Evolutionary conservation across 257 asterid species (phyloP).

Genomic region (Solanum commersonii): DNA sequence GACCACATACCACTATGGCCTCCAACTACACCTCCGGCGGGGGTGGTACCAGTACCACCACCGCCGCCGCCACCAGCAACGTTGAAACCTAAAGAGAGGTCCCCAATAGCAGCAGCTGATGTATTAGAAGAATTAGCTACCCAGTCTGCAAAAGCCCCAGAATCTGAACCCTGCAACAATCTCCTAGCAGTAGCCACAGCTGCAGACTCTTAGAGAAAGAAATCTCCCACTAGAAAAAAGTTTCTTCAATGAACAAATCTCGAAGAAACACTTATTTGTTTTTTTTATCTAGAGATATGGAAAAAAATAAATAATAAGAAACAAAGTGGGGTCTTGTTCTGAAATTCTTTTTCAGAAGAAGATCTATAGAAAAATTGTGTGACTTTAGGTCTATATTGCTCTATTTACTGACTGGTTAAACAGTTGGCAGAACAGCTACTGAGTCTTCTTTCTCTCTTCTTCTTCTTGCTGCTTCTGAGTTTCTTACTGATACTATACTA

Average conservation of each 20-base stretch:
- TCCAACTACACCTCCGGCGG: slow-evolving; percentile 6
- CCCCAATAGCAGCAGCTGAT: slow-evolving; percentile 20
- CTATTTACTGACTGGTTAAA: not conserved
- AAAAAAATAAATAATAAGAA: not conserved
- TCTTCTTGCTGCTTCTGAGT: not conserved
- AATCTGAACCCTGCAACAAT: slow-evolving; percentile 44
- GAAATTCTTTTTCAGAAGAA: not conserved
- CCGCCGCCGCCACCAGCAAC: slow-evolving; percentile 22
- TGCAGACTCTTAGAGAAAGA: slow-evolving; percentile 8
- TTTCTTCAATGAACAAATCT: not conserved
- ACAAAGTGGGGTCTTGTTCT: not conserved
- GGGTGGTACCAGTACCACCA: not conserved
- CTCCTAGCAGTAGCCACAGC: slow-evolving; percentile 70
- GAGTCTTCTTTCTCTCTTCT: not conserved
- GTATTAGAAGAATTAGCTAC: slow-evolving; percentile 43
- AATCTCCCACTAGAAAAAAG: not conserved
- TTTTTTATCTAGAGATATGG: not conserved
- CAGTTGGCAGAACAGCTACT: not conserved
- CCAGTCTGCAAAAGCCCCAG: slow-evolving; percentile 50
- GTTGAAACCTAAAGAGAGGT: slow-evolving; percentile 66
- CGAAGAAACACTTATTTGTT: not conserved
- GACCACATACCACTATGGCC: slow-evolving; percentile 44
- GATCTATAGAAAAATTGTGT: not conserved
- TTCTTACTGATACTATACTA: not conserved
- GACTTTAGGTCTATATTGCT: not conserved